Percentiles rank a stretch among this genome's conserved stretches.
Evolutionary conservation across 2,329 filamentous ascomycete species (phyloP).

Genomic region (Cylindrodendrum hubeiense): DNA sequence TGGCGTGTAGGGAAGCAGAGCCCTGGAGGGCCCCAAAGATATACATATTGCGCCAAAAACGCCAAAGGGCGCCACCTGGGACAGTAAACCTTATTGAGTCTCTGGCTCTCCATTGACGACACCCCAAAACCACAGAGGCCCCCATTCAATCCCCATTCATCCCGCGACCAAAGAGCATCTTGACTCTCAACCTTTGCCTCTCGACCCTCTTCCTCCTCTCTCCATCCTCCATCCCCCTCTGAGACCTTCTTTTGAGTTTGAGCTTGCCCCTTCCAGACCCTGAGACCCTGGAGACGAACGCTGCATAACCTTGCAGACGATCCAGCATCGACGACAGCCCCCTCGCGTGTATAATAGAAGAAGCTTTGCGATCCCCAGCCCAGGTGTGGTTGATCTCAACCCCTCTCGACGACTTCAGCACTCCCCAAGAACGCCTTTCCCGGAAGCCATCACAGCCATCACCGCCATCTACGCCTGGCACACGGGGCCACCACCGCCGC

Average conservation of each 20-base stretch:
- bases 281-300: slow-evolving; percentile 16
- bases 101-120: slow-evolving; percentile 39
- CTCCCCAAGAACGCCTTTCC: slow-evolving; percentile 25
- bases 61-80: slow-evolving; percentile 38
- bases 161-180: slow-evolving; percentile 37
- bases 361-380: slow-evolving; percentile 26
- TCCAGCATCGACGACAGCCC: slow-evolving; percentile 8
- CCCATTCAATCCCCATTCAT: slow-evolving; percentile 36
- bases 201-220: slow-evolving; percentile 32
- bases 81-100: slow-evolving; percentile 45
- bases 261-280: slow-evolving; percentile 28
- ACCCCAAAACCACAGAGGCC: slow-evolving; percentile 34
- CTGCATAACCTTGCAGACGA: slow-evolving; percentile 11
- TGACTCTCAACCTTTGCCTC: slow-evolving; percentile 23
- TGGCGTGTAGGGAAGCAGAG: slow-evolving; percentile 5
- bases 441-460: slow-evolving; percentile 19
- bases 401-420: slow-evolving; percentile 22
- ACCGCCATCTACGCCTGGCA: slow-evolving; percentile 21
- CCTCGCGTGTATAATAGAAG: slow-evolving; percentile 23
- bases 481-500: slow-evolving; percentile 14
- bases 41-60: slow-evolving; percentile 44
- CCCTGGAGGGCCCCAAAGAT: slow-evolving; percentile 33
- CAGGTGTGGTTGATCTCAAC: slow-evolving; percentile 23
- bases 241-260: slow-evolving; percentile 30
- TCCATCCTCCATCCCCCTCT: slow-evolving; percentile 22